These are phyloP conservation scores for Monsonia emarginata DNA, from an alignment of 441 rosid species.

Conservation along the genomic window DNA sequence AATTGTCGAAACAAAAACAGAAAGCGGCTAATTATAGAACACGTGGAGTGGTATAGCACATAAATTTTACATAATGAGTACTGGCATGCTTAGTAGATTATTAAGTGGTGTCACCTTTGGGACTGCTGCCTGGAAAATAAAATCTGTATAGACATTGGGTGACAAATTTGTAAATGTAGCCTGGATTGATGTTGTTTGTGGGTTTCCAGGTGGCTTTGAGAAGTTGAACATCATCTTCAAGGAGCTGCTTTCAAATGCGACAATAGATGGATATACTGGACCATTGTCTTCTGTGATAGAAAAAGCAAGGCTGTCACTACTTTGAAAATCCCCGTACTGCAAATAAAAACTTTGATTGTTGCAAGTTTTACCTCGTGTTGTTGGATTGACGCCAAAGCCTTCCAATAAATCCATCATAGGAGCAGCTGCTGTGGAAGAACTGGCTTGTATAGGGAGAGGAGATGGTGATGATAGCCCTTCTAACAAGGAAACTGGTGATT, in stretches of 20 bases:
- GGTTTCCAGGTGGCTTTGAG: conserved; percentile 68
- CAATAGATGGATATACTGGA: conserved; percentile 57
- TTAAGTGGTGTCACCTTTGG: conserved; percentile 62
- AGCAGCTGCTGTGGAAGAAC: conserved; percentile 40
- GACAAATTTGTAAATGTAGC: conserved; percentile 77
- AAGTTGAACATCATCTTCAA: conserved; percentile 69
- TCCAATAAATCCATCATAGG: conserved; percentile 74
- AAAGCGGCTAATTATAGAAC: not conserved
- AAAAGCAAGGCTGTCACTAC: conserved; percentile 19
- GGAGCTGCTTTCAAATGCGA: conserved; percentile 79
- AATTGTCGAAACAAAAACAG: not conserved
- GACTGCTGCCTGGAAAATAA: conserved; percentile 94
- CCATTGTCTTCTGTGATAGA: conserved; percentile 61
- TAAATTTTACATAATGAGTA: not conserved
- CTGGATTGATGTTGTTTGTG: conserved; percentile 50
- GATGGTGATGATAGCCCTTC: conserved; percentile 44
- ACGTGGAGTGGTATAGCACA: not conserved
- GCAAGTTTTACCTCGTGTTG: conserved; percentile 40
- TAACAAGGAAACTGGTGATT: conserved; percentile 27
- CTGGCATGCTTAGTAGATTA: not conserved
- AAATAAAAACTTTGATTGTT: conserved; percentile 14
- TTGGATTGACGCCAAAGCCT: conserved; percentile 56
- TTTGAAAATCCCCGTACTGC: conserved; percentile 9
- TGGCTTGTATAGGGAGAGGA: conserved; percentile 26
- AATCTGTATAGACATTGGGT: conserved; percentile 50